Evolutionary conservation across 495 filamentous ascomycete species (phyloP), one percentile per base, ranked within the genome.

Genomic region (Penicilliopsis zonata): DNA sequence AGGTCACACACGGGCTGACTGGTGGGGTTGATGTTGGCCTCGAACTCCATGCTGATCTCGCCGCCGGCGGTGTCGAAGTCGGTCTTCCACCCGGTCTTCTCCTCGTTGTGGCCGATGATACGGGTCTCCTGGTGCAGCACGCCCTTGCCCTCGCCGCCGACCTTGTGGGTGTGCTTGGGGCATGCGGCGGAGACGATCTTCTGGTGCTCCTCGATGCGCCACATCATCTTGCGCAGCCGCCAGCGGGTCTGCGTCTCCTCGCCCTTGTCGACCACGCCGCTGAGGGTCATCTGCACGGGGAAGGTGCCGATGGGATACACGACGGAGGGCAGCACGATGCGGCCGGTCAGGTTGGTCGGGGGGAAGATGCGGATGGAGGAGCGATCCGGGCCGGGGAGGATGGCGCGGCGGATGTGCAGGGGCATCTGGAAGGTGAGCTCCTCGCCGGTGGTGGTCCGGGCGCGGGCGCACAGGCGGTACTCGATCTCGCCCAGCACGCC

Each of bases 51-150:
- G 41, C 86, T 82, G 46, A 94, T 82, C 37, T 68, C 67, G 35
- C 81, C 81, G 36, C 80, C 80, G 2, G 61, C 57, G 13, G 62
- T 65, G 19, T 68, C 69, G 49, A 85, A 96, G 54, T 94, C 86
- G n/a, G 78, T 76, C 58, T 99, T 99, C 90, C 90, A 99, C n/a
- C 88, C 88, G 3, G 46, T 65, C 57, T 82, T 84, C 43, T 88
- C 50, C 43, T 88, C 84, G 3, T 76, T 78, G 36, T 65, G 63
- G 16, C 75, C 84, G 41, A 96, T 74, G 35, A 76, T 72, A 19
- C 80, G 76, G 4, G 70, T 70, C 36, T 94, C 81, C 23, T 82
- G 70, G 44, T 94, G 83, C 28, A 78, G 55, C 14, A 85, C 55
- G 20, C 86, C 86, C 52, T 93, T 96, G 31, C 65, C 62, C 23